Conservation (phyloP, 257 asterid species). For the Mitragyna speciosa region DNA sequence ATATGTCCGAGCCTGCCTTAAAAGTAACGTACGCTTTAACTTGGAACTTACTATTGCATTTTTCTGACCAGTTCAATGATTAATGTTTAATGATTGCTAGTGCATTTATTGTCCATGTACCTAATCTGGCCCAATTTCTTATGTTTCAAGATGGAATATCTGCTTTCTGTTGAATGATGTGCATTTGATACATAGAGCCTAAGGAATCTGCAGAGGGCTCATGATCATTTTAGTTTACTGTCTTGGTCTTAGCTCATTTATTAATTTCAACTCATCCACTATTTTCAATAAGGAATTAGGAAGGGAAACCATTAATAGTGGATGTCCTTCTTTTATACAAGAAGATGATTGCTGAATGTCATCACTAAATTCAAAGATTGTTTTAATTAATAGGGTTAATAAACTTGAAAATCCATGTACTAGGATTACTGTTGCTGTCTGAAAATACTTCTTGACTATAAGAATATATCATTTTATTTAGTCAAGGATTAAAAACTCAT, state of each 20-base stretch:
- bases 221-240: not conserved
- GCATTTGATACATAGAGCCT: not conserved
- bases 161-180: not conserved
- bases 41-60: conserved; percentile 3
- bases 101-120: not conserved
- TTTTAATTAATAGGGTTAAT: not conserved
- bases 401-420: not conserved
- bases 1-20: conserved; percentile 79
- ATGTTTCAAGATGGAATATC: not conserved
- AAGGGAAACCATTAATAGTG: not conserved
- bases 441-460: not conserved
- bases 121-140: not conserved
- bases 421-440: not conserved
- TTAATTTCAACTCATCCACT: not conserved
- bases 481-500: not conserved
- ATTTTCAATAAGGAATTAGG: not conserved
- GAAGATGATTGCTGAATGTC: not conserved
- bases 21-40: conserved; percentile 76
- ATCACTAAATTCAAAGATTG: not conserved
- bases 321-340: not conserved
- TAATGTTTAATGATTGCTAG: not conserved
- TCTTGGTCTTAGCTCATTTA: not conserved
- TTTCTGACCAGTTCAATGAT: not conserved
- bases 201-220: not conserved
- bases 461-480: not conserved